Evolutionary conservation across 2,329 filamentous ascomycete genomes (phyloP).

Genomic region (Zalaria obscura): DNA sequence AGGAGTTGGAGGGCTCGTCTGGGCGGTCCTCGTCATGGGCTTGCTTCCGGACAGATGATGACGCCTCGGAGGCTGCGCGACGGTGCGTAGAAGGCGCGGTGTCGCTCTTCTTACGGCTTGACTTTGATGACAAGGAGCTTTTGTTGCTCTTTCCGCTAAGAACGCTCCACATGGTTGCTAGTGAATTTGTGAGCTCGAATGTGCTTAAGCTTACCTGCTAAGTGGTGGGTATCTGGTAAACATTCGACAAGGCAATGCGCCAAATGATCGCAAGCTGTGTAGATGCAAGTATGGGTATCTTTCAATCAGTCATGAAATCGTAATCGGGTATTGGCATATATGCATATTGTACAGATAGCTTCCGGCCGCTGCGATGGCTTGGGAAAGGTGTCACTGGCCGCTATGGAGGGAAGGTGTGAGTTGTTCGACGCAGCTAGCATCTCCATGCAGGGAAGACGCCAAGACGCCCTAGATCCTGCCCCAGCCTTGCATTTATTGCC

Average conservation of each 20-base stretch:
- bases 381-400: too few relatives aligned
- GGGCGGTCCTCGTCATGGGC: constrained; percentile 11
- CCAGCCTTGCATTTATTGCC: too few relatives aligned
- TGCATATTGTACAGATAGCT: not conserved
- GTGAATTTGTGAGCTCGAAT: not conserved
- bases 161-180: constrained; percentile 6
- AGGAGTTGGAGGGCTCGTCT: constrained; percentile 8
- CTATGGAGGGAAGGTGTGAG: too few relatives aligned
- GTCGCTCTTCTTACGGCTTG: constrained; percentile 13
- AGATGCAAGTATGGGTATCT: not conserved
- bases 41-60: constrained; percentile 18
- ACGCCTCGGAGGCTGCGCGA: constrained; percentile 19
- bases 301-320: not conserved
- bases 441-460: too few relatives aligned
- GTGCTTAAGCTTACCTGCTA: not conserved
- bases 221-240: not conserved
- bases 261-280: not conserved
- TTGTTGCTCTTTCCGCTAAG: constrained; percentile 17
- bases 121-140: constrained; percentile 12
- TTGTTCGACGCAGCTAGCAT: too few relatives aligned
- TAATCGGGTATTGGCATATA: not conserved
- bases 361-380: too few relatives aligned
- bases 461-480: too few relatives aligned
- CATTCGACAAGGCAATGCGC: not conserved
- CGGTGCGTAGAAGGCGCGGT: constrained; percentile 11